These are phyloP conservation scores for Rhodocollybia butyracea DNA, from an alignment of 768 basidiomycete species.

Conservation along the genomic window DNA sequence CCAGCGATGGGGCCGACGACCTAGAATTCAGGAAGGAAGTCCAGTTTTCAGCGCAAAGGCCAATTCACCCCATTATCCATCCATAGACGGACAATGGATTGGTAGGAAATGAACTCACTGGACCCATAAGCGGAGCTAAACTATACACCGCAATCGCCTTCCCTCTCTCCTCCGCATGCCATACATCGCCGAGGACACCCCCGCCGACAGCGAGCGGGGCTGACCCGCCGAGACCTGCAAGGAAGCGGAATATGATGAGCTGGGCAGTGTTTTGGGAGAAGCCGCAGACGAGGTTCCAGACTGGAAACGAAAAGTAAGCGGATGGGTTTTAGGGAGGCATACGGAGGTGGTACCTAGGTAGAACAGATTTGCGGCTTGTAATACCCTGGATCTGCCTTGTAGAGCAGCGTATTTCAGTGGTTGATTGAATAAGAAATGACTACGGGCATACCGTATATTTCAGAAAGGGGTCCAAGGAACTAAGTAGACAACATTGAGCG, in stretches of 20 bases:
- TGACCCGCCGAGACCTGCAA: conserved; percentile 51
- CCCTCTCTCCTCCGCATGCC: conserved; percentile 59
- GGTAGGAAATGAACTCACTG: too few relatives aligned
- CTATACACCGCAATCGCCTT: conserved; percentile 65
- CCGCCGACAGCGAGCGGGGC: conserved; percentile 50
- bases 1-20: conserved; percentile 58
- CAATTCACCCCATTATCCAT: too few relatives aligned
- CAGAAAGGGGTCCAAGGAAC: conserved; percentile 64
- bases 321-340: background rate
- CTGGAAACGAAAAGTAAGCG: conserved; percentile 18
- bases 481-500: conserved; percentile 7
- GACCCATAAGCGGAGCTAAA: conserved; percentile 62
- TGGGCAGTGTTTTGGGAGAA: conserved; percentile 42
- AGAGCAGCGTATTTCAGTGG: too few relatives aligned
- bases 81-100: too few relatives aligned
- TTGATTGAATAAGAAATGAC: too few relatives aligned
- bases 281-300: conserved; percentile 44
- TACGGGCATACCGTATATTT: conserved; percentile 73
- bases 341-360: conserved; percentile 46
- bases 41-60: too few relatives aligned
- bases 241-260: conserved; percentile 50
- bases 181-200: conserved; percentile 66
- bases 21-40: too few relatives aligned
- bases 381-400: conserved; percentile 55
- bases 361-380: conserved; percentile 62